Evolutionary conservation across 2,329 filamentous ascomycete genomes (phyloP), one percentile per base, ranked within the genome.

Genomic region (Claviceps pazoutovae): DNA sequence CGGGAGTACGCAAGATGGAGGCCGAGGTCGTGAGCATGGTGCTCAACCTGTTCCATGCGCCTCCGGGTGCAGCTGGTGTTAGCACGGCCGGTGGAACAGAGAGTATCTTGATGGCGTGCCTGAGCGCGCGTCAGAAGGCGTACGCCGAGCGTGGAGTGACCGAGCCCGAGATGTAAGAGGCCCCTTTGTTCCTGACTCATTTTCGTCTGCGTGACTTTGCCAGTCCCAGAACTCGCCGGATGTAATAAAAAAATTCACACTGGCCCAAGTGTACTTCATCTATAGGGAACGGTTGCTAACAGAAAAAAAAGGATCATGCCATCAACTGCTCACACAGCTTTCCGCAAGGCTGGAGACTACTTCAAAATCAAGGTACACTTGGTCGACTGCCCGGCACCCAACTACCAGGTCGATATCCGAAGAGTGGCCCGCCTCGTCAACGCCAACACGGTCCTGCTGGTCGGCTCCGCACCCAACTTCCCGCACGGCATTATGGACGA

Each of bases 401-500:
- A 72, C 46, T 90, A 95, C 73, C 88, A 90, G 70, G 91, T 95
- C 53, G 81, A 95, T 60, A 72, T 91, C 16, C 74, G 80, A 52
- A 79, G 82, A 34, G 86, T 97, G 46, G 79, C 83, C 16, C 85
- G 89, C 36, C 79, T 97, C 54, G 82, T 98, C 68, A 98, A 96
- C 70, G 80, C 84, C 61, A 98, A 98, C 72, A 98, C 93, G 0
- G 72, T 97, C 55, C 74, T 98, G 30, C 82, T 98, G 4, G 93
- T 97, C 49, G 93, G 93, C 47, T 95, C 88, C 2, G 90, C 93
- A 0, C 93, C 93, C 54, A 98, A 97, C 74, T 98, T 96, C 70
- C 93, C 93, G 39, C 93, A 98, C 66, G 93, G 93, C 55, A 95
- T 98, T 64, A 93, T 98, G 57, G 93, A 98, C 68, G 89, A 97